Conservation (phyloP, 805 yeast genomes). For the Komagataella populi region DNA sequence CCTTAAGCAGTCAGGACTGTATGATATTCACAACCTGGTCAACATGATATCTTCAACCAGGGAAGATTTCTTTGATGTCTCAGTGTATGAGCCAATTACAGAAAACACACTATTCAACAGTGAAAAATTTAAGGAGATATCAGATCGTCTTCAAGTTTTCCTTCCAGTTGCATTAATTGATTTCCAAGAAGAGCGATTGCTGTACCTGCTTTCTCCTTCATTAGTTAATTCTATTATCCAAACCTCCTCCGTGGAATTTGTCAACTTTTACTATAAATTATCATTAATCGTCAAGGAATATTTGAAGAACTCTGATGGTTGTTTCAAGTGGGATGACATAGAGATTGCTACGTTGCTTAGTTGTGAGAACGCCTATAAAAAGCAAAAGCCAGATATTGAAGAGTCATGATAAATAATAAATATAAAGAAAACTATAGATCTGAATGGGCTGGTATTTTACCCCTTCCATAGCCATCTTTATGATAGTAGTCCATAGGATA, state of each 20-base stretch:
- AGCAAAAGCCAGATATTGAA: constrained; percentile 6
- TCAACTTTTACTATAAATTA: constrained; percentile 31
- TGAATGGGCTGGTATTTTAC: constrained; percentile 43
- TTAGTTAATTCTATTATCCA: constrained; percentile 42
- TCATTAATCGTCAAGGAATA: constrained; percentile 21
- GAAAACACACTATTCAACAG: constrained; percentile 45
- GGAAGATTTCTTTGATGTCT: constrained; percentile 44
- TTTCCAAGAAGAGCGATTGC: constrained; percentile 36
- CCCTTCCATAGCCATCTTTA: constrained; percentile 85
- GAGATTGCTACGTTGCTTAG: constrained; percentile 67
- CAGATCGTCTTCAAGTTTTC: constrained; percentile 30
- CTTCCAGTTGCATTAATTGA: constrained; percentile 52
- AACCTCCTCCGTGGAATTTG: constrained; percentile 33
- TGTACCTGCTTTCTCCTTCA: constrained; percentile 50
- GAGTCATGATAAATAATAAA: neutral
- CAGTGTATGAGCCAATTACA: constrained; percentile 48
- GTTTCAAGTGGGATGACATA: constrained; percentile 36
- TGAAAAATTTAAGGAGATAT: constrained; percentile 28
- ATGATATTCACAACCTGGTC: constrained; percentile 47
- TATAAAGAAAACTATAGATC: constrained; percentile 2
- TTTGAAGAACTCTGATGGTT: constrained; percentile 8
- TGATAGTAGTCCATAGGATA: constrained; percentile 97
- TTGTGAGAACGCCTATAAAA: constrained; percentile 28
- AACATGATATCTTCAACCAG: constrained; percentile 58
- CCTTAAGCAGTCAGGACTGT: constrained; percentile 37